These are phyloP conservation scores for Candida verbasci DNA, from an alignment of 805 yeast genomes.

Conservation along the genomic window DNA sequence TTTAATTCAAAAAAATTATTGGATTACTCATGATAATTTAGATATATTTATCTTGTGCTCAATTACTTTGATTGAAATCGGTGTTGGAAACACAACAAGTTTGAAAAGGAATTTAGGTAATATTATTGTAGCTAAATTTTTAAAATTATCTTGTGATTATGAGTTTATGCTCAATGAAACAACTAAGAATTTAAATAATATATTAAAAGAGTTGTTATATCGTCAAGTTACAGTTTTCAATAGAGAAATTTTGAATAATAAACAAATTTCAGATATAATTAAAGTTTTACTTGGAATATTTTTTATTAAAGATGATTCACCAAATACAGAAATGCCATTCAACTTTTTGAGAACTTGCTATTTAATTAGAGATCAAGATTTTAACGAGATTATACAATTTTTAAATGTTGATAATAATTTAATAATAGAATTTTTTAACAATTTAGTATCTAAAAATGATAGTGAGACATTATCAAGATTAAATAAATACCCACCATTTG, in stretches of 20 bases:
- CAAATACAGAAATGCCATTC: slow-evolving; percentile 23
- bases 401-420: slow-evolving; percentile 16
- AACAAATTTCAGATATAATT: slow-evolving; percentile 29
- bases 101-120: slow-evolving; percentile 25
- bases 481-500: slow-evolving; percentile 24
- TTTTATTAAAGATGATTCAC: slow-evolving; percentile 1
- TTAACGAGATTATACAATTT: slow-evolving; percentile 13
- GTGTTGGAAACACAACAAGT: slow-evolving; percentile 6
- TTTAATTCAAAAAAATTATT: slow-evolving; percentile 25
- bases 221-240: slow-evolving; percentile 30
- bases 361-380: slow-evolving; percentile 26
- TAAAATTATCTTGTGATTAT: slow-evolving; percentile 17
- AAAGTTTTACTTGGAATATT: slow-evolving; percentile 25
- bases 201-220: slow-evolving; percentile 26
- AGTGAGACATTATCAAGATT: slow-evolving; percentile 29
- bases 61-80: slow-evolving; percentile 26
- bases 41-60: slow-evolving; percentile 24
- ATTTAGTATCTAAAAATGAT: slow-evolving; percentile 30
- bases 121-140: slow-evolving; percentile 22
- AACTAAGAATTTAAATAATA: slow-evolving; percentile 11
- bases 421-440: slow-evolving; percentile 26
- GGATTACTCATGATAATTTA: slow-evolving; percentile 17
- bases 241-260: slow-evolving; percentile 26
- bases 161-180: slow-evolving; percentile 3
- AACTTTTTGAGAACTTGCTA: slow-evolving; percentile 32